These are phyloP conservation scores for Vigna trinervia DNA, from an alignment of 306 rosid species.

Conservation along the genomic window DNA sequence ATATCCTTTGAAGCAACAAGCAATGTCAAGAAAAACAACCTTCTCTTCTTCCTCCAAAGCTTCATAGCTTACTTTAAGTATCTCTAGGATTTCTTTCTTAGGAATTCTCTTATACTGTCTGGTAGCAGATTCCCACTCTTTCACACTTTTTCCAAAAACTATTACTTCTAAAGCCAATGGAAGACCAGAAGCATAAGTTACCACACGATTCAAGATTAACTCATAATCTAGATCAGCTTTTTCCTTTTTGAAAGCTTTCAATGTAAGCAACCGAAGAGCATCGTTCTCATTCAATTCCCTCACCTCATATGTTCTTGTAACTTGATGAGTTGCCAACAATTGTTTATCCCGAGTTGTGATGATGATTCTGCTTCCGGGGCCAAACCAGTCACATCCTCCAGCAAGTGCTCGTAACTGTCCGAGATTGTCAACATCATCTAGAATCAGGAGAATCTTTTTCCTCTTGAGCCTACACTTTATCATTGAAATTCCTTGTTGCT, in stretches of 20 bases:
- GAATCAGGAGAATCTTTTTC: conserved; percentile 39
- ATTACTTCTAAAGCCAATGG: neutral
- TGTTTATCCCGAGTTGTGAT: neutral
- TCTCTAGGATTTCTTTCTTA: no score
- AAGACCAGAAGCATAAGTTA: neutral
- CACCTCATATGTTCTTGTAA: neutral
- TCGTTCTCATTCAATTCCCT: neutral
- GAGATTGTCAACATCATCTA: conserved; percentile 39
- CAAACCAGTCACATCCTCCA: conserved; percentile 20
- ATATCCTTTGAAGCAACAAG: no score
- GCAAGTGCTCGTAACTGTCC: conserved; percentile 23
- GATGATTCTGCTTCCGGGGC: neutral
- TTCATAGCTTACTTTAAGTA: no score
- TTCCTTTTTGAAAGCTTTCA: neutral
- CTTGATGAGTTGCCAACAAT: neutral
- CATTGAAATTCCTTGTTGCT: conserved; percentile 1
- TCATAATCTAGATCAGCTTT: neutral
- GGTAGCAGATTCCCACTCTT: neutral
- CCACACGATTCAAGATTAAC: neutral
- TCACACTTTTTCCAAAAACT: neutral
- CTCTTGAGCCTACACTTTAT: neutral
- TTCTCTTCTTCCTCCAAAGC: no score
- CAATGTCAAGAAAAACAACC: no score
- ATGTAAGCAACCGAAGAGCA: neutral
- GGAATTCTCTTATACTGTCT: no score